A percentile compares a stretch with the other conserved stretches of the same genome.
phyloP scores from a whole-genome alignment of 495 filamentous ascomycete genomes.

The Hyaloscypha variabilis region DNA sequence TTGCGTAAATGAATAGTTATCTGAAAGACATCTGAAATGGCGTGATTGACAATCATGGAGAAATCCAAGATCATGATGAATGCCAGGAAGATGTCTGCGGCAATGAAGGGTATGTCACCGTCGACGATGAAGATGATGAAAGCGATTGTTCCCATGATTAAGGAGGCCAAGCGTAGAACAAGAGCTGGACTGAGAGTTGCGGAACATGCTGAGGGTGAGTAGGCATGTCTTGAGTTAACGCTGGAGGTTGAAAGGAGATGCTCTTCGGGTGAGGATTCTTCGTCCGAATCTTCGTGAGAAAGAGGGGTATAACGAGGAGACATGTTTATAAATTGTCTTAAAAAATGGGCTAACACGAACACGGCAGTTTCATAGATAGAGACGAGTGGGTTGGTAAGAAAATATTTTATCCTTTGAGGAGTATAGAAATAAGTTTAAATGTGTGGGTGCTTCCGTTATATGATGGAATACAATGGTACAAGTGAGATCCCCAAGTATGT shows the following conservation, averaged over 20 bases:
- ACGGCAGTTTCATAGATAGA: no score
- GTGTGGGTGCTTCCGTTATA: no score
- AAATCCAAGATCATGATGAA: conserved; percentile 13
- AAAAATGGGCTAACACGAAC: no score
- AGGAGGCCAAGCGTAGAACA: conserved; percentile 7
- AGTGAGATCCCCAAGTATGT: no score
- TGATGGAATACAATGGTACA: no score
- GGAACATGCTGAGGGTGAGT: not conserved
- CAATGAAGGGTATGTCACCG: conserved; percentile 11
- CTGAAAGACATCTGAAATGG: conserved; percentile 5
- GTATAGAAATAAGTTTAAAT: no score
- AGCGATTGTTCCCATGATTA: not conserved
- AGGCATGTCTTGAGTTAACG: not conserved
- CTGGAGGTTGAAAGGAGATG: not conserved
- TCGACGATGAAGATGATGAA: conserved; percentile 21
- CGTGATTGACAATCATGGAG: conserved; percentile 15
- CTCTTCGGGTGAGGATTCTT: conserved; percentile 9
- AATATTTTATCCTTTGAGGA: no score
- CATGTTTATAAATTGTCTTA: not conserved
- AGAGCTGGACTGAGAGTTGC: conserved; percentile 9
- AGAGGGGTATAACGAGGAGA: conserved; percentile 6
- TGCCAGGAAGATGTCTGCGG: conserved; percentile 15
- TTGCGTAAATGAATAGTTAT: conserved; percentile 15
- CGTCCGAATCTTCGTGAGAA: conserved; percentile 1
- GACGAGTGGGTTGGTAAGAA: no score